Evolutionary conservation across 768 basidiomycete species (phyloP).

Genomic region (Leccinellum albellum): DNA sequence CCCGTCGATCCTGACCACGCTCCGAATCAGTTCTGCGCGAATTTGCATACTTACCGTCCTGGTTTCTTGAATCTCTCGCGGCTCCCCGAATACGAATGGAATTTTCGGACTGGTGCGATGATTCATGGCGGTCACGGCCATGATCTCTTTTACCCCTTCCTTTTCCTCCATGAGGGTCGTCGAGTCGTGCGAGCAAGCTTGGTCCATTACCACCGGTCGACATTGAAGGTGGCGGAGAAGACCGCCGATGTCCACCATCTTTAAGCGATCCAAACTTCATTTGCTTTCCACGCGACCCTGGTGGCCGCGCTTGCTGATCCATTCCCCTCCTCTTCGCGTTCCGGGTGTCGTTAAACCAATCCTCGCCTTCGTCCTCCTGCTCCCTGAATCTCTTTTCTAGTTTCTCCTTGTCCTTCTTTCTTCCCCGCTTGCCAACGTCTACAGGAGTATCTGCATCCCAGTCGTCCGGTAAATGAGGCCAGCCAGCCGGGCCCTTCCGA

Average conservation of each 20-base stretch:
- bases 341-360: conserved; percentile 58
- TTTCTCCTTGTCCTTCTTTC: conserved; percentile 54
- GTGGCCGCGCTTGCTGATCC: conserved; percentile 10
- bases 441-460: conserved; percentile 47
- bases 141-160: conserved; percentile 3
- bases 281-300: conserved; percentile 27
- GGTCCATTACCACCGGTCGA: conserved; percentile 17
- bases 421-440: conserved; percentile 64
- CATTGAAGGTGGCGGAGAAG: conserved; percentile 13
- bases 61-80: conserved; percentile 17
- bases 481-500: conserved; percentile 22
- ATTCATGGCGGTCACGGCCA: conserved; percentile 4
- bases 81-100: conserved; percentile 31
- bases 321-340: conserved; percentile 29
- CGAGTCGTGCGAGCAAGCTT: conserved; percentile 37
- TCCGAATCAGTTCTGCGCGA: conserved; percentile 12
- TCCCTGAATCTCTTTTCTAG: conserved; percentile 49
- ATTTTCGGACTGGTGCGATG: conserved; percentile 2
- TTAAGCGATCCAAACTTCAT: conserved; percentile 36
- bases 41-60: conserved; percentile 8
- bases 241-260: conserved; percentile 24
- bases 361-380: conserved; percentile 54
- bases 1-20: conserved; percentile 17
- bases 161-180: conserved; percentile 9
- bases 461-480: conserved; percentile 35